A percentile compares a stretch with the other conserved stretches of the same genome.
These are phyloP conservation scores for Teratosphaeriaceae sp. DNA, from an alignment of 2,329 filamentous ascomycete genomes.

Conservation along the genomic window DNA sequence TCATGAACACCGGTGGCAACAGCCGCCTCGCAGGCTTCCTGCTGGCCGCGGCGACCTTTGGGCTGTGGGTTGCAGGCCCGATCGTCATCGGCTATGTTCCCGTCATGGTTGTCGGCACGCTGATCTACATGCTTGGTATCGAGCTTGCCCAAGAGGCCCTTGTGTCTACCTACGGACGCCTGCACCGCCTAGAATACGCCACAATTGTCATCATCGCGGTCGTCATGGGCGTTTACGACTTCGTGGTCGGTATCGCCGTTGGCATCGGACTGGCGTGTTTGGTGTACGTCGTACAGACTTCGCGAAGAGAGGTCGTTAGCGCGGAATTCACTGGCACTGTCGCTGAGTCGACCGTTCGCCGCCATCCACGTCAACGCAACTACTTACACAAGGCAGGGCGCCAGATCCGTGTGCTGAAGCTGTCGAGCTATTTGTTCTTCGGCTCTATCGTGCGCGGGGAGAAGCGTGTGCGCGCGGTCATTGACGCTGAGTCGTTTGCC, in stretches of 20 bases:
- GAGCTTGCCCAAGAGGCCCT: slow-evolving; percentile 85
- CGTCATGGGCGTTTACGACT: slow-evolving; percentile 95
- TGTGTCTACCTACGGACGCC: slow-evolving; percentile 79
- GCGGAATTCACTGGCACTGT: slow-evolving; percentile 86
- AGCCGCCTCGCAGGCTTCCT: slow-evolving; percentile 79
- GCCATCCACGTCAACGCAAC: slow-evolving; percentile 81
- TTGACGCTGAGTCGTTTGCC: slow-evolving; percentile 75
- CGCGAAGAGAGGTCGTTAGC: slow-evolving; percentile 79
- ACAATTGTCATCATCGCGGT: slow-evolving; percentile 85
- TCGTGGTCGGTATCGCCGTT: slow-evolving; percentile 87
- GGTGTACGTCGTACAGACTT: slow-evolving; percentile 86
- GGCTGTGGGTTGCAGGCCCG: slow-evolving; percentile 78
- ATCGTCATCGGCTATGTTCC: slow-evolving; percentile 89
- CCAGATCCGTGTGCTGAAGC: slow-evolving; percentile 86
- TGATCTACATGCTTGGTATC: slow-evolving; percentile 93
- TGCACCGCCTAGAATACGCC: slow-evolving; percentile 79
- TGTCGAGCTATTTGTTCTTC: slow-evolving; percentile 95
- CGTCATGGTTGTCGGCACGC: slow-evolving; percentile 89
- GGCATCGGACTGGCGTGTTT: slow-evolving; percentile 89
- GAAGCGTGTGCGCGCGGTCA: slow-evolving; percentile 71
- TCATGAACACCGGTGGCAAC: slow-evolving; percentile 87
- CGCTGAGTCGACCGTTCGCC: slow-evolving; percentile 83
- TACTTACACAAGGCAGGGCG: slow-evolving; percentile 79
- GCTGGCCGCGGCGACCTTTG: slow-evolving; percentile 71
- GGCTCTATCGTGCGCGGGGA: slow-evolving; percentile 96